Conservation (phyloP, 129 eudicot genomes). For the Centella asiatica region DNA sequence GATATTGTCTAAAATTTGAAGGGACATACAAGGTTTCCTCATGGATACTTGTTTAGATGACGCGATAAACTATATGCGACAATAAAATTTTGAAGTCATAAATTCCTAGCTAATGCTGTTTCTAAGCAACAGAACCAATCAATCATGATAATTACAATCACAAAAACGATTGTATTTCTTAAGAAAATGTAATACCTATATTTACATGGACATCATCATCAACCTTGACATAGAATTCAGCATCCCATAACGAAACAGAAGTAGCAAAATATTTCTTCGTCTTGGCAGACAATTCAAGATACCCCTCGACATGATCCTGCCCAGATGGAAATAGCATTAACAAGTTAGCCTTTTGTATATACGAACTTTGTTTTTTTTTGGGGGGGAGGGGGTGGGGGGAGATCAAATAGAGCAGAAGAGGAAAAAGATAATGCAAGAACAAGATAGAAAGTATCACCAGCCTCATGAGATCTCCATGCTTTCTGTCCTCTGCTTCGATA, state of each 20-base stretch:
- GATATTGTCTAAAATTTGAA: too few species aligned
- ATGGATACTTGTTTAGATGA: background rate
- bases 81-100: background rate
- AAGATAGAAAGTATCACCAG: conserved; percentile 37
- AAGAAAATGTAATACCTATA: conserved; percentile 38
- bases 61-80: background rate
- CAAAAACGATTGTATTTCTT: too few species aligned
- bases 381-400: too few species aligned
- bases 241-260: conserved; percentile 85
- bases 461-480: conserved; percentile 80
- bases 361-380: too few species aligned
- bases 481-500: conserved; percentile 69
- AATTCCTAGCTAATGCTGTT: background rate
- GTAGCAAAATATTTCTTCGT: conserved; percentile 77
- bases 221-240: conserved; percentile 85
- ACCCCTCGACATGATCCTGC: conserved; percentile 88
- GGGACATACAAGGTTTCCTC: background rate
- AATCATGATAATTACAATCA: background rate
- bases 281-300: conserved; percentile 80
- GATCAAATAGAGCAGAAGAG: background rate
- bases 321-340: conserved; percentile 6
- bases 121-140: background rate
- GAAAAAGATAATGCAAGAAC: background rate
- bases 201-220: conserved; percentile 93
- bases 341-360: background rate